Evolutionary conservation across 106 monocot species (phyloP).

Genomic region (Apostasia ramifera): DNA sequence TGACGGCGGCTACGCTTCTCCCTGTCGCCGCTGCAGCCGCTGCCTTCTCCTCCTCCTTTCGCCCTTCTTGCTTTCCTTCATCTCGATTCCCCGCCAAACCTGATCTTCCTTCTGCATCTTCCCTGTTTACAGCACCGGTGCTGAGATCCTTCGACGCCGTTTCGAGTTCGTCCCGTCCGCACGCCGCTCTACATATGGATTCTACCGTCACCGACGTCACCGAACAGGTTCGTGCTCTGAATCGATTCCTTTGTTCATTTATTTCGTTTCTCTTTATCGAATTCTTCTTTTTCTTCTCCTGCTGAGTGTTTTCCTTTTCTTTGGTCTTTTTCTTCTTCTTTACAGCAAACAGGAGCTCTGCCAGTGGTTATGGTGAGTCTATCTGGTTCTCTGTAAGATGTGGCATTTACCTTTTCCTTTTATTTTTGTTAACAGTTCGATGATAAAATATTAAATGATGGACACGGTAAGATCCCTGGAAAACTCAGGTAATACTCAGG

Average conservation of each 20-base stretch:
- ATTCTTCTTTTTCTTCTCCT: background rate
- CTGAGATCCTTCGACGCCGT: background rate
- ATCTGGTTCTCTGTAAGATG: background rate
- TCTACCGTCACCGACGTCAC: background rate
- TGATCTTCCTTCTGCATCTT: background rate
- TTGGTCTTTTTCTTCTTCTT: background rate
- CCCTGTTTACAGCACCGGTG: background rate
- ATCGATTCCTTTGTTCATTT: background rate
- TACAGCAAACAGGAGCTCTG: conserved; percentile 1
- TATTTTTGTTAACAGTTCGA: too few relatives aligned
- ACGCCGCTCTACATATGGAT: conserved; percentile 4
- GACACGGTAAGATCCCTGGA: too few relatives aligned
- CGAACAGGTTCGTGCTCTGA: background rate
- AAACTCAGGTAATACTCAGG: too few relatives aligned
- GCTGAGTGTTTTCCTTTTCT: background rate
- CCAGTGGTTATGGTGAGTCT: conserved; percentile 9
- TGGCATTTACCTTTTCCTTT: too few relatives aligned
- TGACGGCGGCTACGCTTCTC: conserved; percentile 1
- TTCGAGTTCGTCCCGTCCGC: background rate
- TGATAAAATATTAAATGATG: too few relatives aligned
- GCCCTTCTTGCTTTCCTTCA: background rate
- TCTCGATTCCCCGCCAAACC: background rate
- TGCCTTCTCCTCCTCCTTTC: background rate
- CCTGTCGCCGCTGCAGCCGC: background rate
- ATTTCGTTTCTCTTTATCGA: background rate